A percentile compares a stretch with the other conserved stretches of the same genome.
These are phyloP conservation scores for Funneliformis geosporum DNA, from an alignment of 192 early-diverging fungal genomes.

Conservation along the genomic window DNA sequence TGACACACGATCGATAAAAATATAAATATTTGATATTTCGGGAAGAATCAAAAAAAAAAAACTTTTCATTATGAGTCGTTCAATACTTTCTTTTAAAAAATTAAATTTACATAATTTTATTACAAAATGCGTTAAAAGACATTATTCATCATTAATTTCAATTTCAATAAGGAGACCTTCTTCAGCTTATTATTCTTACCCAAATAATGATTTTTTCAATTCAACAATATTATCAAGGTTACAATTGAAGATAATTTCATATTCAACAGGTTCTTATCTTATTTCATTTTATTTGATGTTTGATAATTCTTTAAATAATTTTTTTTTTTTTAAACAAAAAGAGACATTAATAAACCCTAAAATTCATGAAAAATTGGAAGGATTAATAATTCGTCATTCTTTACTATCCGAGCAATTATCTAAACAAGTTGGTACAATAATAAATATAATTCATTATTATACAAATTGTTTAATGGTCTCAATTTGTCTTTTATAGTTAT, in stretches of 20 bases:
- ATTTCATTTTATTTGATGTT: no score
- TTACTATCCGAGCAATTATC: not conserved
- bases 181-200: no score
- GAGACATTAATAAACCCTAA: constrained; percentile 19
- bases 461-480: not conserved
- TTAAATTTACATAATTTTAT: not conserved
- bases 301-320: not conserved
- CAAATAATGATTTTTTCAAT: not conserved
- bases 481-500: not conserved
- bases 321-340: not conserved
- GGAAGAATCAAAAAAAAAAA: no score
- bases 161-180: no score
- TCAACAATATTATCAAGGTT: not conserved
- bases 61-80: not conserved
- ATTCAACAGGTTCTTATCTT: no score
- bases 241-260: not conserved
- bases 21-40: no score
- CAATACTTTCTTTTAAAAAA: not conserved
- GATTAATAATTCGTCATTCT: constrained; percentile 8
- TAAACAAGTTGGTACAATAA: not conserved
- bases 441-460: not conserved
- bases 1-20: no score
- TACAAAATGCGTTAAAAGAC: not conserved
- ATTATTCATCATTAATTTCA: not conserved
- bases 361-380: constrained; percentile 22